Conservation (phyloP, 2,329 filamentous ascomycete genomes). For the Sclerotinia trifoliorum region DNA sequence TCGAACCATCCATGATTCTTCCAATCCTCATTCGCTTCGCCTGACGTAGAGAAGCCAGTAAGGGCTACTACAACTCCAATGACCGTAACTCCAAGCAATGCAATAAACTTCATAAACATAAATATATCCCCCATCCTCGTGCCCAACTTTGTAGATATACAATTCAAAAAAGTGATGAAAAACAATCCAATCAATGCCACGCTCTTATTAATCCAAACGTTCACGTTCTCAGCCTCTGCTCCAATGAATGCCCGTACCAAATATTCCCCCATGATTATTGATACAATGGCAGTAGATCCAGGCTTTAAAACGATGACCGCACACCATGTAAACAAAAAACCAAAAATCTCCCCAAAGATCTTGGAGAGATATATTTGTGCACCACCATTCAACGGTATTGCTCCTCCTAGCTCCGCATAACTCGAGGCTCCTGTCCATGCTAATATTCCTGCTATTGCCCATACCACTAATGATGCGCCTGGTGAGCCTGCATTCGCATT, state of each 20-base stretch:
- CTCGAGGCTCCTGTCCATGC: constrained; percentile 96
- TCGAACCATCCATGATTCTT: constrained; percentile 86
- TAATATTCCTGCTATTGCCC: constrained; percentile 84
- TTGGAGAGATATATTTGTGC: constrained; percentile 92
- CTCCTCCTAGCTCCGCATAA: constrained; percentile 92
- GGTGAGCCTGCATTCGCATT: constrained; percentile 89
- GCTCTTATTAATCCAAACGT: constrained; percentile 84
- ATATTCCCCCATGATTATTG: constrained; percentile 98
- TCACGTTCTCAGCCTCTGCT: constrained; percentile 77
- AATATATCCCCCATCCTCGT: constrained; percentile 86
- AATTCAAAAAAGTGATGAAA: constrained; percentile 80
- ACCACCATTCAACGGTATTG: constrained; percentile 92
- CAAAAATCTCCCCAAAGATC: constrained; percentile 90
- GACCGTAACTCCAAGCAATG: constrained; percentile 80
- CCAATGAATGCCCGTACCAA: constrained; percentile 84
- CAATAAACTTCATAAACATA: constrained; percentile 96
- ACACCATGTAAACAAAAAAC: constrained; percentile 96
- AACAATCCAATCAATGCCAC: constrained; percentile 77
- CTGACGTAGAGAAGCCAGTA: constrained; percentile 78
- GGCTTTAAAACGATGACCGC: constrained; percentile 93
- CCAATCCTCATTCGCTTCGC: constrained; percentile 78
- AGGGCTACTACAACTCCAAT: constrained; percentile 85
- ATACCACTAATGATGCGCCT: constrained; percentile 86
- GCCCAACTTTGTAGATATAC: constrained; percentile 83
- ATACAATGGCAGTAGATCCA: constrained; percentile 87